Conservation (phyloP, 495 filamentous ascomycete species). For the Mytilinidion resinicola region DNA sequence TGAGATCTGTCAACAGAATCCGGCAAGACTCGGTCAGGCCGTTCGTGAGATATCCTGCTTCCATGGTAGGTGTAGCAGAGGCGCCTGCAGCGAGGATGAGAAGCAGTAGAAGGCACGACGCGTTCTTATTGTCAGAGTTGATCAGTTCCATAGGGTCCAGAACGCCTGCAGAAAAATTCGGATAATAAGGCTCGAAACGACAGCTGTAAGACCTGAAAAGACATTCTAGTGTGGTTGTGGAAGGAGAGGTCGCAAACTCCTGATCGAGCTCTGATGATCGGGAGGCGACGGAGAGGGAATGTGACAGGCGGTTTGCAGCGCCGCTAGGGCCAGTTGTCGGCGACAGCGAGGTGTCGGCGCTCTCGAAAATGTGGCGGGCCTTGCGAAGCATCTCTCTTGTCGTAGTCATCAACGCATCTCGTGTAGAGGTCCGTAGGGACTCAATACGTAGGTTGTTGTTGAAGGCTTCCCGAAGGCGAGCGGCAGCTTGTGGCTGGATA, state of each 20-base stretch:
- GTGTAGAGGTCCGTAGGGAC: background rate
- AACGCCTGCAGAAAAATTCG: constrained; percentile 2
- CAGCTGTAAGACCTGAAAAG: constrained; percentile 12
- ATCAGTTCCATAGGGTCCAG: constrained; percentile 7
- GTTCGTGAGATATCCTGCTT: constrained; percentile 12
- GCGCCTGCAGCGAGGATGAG: constrained; percentile 22
- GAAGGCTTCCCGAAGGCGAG: background rate
- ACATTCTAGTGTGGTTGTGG: constrained; percentile 7
- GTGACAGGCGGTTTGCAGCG: no score
- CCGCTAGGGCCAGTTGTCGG: background rate
- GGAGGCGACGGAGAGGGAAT: no score
- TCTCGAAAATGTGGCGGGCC: background rate
- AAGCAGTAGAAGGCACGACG: constrained; percentile 17
- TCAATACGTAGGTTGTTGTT: background rate
- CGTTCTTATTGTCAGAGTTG: constrained; percentile 4
- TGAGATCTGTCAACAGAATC: constrained; percentile 15
- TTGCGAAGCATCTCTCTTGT: background rate
- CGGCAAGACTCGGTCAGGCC: constrained; percentile 22
- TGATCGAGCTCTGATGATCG: background rate
- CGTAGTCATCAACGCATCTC: background rate
- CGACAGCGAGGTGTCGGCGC: background rate
- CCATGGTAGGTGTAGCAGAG: constrained; percentile 10
- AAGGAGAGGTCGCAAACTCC: constrained; percentile 4
- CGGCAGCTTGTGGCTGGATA: background rate
- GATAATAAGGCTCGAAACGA: constrained; percentile 20